These are phyloP conservation scores for Pseudogymnoascus sp. DNA, from an alignment of 2,329 filamentous ascomycete genomes.

Conservation along the genomic window DNA sequence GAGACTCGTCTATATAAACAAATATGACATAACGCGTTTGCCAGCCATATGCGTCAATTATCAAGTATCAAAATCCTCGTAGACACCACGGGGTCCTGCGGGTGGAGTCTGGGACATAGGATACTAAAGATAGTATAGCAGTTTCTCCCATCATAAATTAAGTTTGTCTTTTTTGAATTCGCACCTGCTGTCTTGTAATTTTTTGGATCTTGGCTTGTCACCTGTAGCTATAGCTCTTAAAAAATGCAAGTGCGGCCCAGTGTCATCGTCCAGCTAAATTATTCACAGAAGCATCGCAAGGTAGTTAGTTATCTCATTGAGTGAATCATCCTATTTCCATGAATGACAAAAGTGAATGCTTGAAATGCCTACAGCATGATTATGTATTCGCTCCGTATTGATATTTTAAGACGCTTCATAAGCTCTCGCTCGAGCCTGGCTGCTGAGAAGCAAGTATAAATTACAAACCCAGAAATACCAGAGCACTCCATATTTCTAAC, in stretches of 20 bases:
- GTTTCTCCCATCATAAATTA: neutral
- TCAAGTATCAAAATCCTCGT: neutral
- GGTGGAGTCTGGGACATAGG: neutral
- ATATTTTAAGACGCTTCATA: neutral
- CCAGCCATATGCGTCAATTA: neutral
- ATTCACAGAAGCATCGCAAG: neutral
- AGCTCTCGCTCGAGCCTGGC: neutral
- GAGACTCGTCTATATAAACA: neutral
- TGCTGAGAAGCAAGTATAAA: neutral
- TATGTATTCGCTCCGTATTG: neutral
- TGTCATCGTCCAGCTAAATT: neutral
- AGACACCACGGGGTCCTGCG: neutral
- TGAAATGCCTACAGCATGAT: neutral
- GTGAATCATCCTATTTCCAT: neutral
- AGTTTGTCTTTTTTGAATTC: neutral
- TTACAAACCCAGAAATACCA: neutral
- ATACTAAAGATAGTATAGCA: neutral
- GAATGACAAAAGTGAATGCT: neutral
- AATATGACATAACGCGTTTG: conserved; percentile 2
- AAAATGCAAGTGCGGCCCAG: neutral
- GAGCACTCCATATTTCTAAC: neutral
- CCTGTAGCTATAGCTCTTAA: neutral
- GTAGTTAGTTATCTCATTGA: neutral
- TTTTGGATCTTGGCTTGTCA: neutral
- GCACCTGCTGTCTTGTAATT: neutral